These are phyloP conservation scores for Monosporozyma unispora DNA, from an alignment of 805 yeast genomes.

Conservation along the genomic window DNA sequence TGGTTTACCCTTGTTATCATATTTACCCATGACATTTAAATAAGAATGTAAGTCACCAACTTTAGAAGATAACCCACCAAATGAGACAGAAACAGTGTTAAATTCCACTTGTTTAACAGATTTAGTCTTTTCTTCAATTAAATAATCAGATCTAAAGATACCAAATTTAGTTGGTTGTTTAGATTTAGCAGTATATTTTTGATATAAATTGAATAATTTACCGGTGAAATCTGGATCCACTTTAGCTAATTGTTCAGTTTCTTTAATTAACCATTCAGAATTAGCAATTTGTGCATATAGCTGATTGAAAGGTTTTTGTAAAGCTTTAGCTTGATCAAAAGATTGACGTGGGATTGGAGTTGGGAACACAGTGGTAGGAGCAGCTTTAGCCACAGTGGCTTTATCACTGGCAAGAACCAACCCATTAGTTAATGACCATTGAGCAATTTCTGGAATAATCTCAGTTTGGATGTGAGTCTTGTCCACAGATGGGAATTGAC, in stretches of 20 bases:
- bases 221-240: slow-evolving; percentile 78
- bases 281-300: slow-evolving; percentile 58
- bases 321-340: slow-evolving; percentile 55
- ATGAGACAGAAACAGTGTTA: slow-evolving; percentile 91
- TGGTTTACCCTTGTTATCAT: slow-evolving; percentile 31
- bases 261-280: slow-evolving; percentile 56
- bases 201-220: slow-evolving; percentile 41
- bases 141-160: slow-evolving; percentile 82
- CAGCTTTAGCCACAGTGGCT: slow-evolving; percentile 40
- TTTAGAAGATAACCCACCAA: slow-evolving; percentile 80
- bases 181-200: slow-evolving; percentile 32
- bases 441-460: slow-evolving; percentile 44
- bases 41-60: slow-evolving; percentile 69
- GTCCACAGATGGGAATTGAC: slow-evolving; percentile 25
- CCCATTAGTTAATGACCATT: slow-evolving; percentile 76
- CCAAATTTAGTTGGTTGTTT: slow-evolving; percentile 69
- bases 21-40: slow-evolving; percentile 51
- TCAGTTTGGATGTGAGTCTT: slow-evolving; percentile 18
- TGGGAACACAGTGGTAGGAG: slow-evolving; percentile 88
- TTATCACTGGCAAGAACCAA: slow-evolving; percentile 67
- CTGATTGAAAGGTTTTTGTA: slow-evolving; percentile 63
- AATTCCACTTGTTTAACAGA: slow-evolving; percentile 88
- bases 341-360: slow-evolving; percentile 71
- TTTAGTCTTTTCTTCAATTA: slow-evolving; percentile 42
- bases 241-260: slow-evolving; percentile 44